phyloP scores from a whole-genome alignment of 176 grass and related monocot species.

The Ensete glaucum region DNA sequence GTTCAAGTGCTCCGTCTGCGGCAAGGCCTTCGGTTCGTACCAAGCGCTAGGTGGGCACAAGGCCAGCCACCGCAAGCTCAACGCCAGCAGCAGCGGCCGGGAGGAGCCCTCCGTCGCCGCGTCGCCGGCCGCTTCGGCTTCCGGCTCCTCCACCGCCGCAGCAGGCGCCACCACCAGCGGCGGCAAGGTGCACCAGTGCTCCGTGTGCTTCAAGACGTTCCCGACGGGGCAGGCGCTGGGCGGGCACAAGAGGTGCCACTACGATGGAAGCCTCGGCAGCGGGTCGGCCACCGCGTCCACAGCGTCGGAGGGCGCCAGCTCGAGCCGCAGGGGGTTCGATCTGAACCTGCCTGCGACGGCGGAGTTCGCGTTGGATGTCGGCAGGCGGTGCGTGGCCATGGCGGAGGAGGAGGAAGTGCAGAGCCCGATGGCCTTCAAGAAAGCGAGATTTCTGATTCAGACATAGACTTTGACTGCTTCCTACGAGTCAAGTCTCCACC shows the following conservation, averaged over 20 bases:
- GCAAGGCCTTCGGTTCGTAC: conserved; percentile 71
- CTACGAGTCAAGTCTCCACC: not conserved
- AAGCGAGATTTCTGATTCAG: conserved; percentile 61
- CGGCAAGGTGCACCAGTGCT: conserved; percentile 45
- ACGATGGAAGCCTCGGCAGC: conserved; percentile 59
- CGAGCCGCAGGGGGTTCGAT: conserved; percentile 37
- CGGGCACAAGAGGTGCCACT: conserved; percentile 87
- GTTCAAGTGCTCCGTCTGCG: conserved; percentile 83
- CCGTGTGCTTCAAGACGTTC: conserved; percentile 68
- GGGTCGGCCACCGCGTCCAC: not conserved
- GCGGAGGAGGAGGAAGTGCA: conserved; percentile 73
- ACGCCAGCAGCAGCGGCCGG: not conserved
- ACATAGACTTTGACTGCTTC: conserved; percentile 7
- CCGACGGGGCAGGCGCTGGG: conserved; percentile 76
- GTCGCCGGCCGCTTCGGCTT: conserved; percentile 13
- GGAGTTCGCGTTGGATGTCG: conserved; percentile 23
- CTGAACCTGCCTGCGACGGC: conserved; percentile 60
- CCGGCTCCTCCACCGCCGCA: conserved; percentile 18
- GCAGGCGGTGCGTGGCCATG: conserved; percentile 15
- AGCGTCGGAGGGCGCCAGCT: not conserved
- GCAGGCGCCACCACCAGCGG: not conserved
- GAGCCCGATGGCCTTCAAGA: conserved; percentile 72
- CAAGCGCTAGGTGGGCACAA: conserved; percentile 89
- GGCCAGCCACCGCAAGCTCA: conserved; percentile 62
- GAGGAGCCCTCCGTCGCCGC: not conserved